These are phyloP conservation scores for Eimeria falciformis DNA, from an alignment of 169 alveolate species.

Conservation along the genomic window DNA sequence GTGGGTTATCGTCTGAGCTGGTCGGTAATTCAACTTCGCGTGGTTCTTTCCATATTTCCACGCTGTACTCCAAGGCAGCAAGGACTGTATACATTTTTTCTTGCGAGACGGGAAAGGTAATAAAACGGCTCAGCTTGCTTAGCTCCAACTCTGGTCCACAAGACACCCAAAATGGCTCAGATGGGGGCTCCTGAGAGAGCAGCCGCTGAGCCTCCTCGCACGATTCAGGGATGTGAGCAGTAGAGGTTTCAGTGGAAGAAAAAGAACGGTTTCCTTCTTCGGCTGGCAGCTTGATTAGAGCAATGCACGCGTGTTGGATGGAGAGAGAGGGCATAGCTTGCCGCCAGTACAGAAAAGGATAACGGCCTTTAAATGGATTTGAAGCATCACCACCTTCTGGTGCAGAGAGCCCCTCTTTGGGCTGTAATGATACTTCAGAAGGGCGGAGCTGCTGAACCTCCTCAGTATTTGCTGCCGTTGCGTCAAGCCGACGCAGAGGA, in stretches of 20 bases:
- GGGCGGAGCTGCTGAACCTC: neutral
- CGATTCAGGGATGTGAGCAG: conserved; percentile 4
- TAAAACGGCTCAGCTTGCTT: conserved; percentile 19
- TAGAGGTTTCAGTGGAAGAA: neutral
- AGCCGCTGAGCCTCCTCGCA: conserved; percentile 52
- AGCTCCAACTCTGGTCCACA: conserved; percentile 53
- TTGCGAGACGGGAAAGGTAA: conserved; percentile 37
- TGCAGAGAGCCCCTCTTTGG: neutral
- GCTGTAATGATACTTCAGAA: neutral
- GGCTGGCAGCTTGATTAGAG: conserved; percentile 40
- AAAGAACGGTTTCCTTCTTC: neutral
- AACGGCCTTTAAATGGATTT: neutral
- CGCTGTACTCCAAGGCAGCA: conserved; percentile 55
- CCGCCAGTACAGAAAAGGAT: conserved; percentile 50
- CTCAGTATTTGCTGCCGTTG: neutral
- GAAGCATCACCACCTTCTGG: neutral
- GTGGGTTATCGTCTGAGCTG: neutral
- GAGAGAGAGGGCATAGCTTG: conserved; percentile 14
- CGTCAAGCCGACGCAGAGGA: neutral
- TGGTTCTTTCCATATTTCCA: conserved; percentile 51
- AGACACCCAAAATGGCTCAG: conserved; percentile 37
- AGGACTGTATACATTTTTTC: conserved; percentile 22
- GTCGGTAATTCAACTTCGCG: neutral
- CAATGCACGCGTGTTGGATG: conserved; percentile 25
- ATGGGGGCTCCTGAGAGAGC: neutral